phyloP scores from a whole-genome alignment of 1,284 basidiomycete species.

The Blastosporella zonata region DNA sequence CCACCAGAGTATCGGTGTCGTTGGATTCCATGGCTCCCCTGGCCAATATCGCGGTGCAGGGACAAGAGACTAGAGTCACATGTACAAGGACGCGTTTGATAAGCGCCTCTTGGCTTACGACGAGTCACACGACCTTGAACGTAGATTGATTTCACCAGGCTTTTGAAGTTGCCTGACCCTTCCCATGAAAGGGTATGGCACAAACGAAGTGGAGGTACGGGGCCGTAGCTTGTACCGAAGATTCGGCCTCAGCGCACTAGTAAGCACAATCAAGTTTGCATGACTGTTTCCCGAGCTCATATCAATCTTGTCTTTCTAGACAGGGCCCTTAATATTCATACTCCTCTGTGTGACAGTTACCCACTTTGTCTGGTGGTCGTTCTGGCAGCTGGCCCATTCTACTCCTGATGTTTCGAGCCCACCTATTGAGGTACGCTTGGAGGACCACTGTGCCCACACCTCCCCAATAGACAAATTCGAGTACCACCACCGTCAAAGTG shows the following conservation, averaged over 20 bases:
- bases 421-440: background rate
- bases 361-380: background rate
- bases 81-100: background rate
- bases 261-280: background rate
- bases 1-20: constrained; percentile 71
- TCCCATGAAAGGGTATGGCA: background rate
- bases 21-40: constrained; percentile 17
- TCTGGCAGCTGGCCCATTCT: background rate
- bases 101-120: background rate
- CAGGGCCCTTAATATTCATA: background rate
- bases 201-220: background rate
- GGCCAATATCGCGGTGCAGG: background rate
- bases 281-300: background rate
- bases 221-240: background rate
- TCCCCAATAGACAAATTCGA: constrained; percentile 47
- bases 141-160: no score
- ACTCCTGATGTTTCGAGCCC: background rate
- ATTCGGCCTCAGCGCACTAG: background rate
- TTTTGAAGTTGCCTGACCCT: background rate
- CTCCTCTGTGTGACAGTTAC: background rate
- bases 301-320: background rate
- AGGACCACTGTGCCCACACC: constrained; percentile 47
- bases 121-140: background rate
- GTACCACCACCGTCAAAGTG: constrained; percentile 49
- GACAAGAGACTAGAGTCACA: background rate